These are phyloP conservation scores for Cinchona pubescens DNA, from an alignment of 257 asterid species.

Conservation along the genomic window DNA sequence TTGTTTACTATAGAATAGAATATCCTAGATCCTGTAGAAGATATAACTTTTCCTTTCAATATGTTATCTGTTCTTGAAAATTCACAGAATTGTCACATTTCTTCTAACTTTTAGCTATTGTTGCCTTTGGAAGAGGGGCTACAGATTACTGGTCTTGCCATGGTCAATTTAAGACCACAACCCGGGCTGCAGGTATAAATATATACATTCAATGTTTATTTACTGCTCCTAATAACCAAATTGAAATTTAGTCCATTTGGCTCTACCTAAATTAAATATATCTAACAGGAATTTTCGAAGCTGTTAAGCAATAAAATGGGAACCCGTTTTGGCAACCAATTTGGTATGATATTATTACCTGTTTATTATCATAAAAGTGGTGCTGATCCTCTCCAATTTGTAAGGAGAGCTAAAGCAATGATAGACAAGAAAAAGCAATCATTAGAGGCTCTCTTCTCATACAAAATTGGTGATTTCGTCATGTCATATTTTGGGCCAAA, in stretches of 20 bases:
- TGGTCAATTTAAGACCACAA: slow-evolving; percentile 71
- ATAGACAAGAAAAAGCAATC: slow-evolving; percentile 74
- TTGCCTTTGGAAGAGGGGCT: slow-evolving; percentile 47
- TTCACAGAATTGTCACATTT: no score
- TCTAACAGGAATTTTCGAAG: slow-evolving; percentile 45
- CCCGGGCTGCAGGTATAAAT: slow-evolving; percentile 56
- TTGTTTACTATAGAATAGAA: no score
- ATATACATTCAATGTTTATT: not conserved
- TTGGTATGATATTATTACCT: slow-evolving; percentile 67
- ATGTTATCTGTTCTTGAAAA: no score
- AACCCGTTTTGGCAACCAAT: slow-evolving; percentile 58
- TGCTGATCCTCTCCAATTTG: slow-evolving; percentile 51
- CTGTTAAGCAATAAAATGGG: slow-evolving; percentile 32
- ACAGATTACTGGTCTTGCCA: slow-evolving; percentile 64
- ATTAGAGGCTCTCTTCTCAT: slow-evolving; percentile 55
- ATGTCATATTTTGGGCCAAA: slow-evolving; percentile 49
- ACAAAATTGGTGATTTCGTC: slow-evolving; percentile 39
- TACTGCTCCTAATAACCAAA: not conserved
- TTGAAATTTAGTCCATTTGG: not conserved
- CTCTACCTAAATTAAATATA: not conserved
- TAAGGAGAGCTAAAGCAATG: slow-evolving; percentile 59
- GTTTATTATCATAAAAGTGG: slow-evolving; percentile 36
- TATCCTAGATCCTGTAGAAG: no score
- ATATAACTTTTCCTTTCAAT: no score
- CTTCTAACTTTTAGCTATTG: not conserved